Percentiles rank a stretch among this genome's conserved stretches.
Evolutionary conservation across 306 rosid genomes (phyloP).

Genomic region (Lathyrus tuberosus): DNA sequence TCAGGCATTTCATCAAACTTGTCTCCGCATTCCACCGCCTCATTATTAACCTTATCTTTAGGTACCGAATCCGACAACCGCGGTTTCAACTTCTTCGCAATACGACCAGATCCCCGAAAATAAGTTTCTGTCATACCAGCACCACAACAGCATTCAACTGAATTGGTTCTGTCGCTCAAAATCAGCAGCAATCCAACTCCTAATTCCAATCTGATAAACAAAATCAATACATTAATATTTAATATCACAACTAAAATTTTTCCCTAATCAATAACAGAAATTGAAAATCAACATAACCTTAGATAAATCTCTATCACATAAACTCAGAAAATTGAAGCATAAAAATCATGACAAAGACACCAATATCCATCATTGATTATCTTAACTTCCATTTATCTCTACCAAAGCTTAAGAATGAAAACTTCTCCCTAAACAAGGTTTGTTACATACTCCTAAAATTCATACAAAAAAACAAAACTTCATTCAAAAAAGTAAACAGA

Average conservation of each 20-base stretch:
- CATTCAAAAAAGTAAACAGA: background rate
- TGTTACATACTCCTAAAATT: background rate
- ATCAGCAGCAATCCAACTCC: background rate
- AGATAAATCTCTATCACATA: background rate
- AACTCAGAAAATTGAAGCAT: background rate
- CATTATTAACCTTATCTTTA: conserved; percentile 32
- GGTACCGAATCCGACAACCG: conserved; percentile 17
- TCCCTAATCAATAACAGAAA: background rate
- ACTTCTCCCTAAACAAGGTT: background rate
- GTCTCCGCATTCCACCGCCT: conserved; percentile 38
- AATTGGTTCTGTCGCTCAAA: background rate
- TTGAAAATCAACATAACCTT: background rate
- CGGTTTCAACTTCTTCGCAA: conserved; percentile 37
- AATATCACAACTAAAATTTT: background rate
- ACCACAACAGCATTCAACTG: conserved; percentile 26
- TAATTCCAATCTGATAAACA: conserved; percentile 1
- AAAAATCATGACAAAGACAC: background rate
- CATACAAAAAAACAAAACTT: background rate
- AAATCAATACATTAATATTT: background rate
- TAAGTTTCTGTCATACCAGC: conserved; percentile 14
- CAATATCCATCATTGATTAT: background rate
- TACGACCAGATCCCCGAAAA: conserved; percentile 34
- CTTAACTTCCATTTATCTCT: background rate
- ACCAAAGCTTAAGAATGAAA: background rate
- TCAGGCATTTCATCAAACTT: conserved; percentile 43